Percentiles rank a stretch among this genome's conserved stretches.
phyloP scores from a whole-genome alignment of 2,329 filamentous ascomycete species.

The Diaporthe capsici region DNA sequence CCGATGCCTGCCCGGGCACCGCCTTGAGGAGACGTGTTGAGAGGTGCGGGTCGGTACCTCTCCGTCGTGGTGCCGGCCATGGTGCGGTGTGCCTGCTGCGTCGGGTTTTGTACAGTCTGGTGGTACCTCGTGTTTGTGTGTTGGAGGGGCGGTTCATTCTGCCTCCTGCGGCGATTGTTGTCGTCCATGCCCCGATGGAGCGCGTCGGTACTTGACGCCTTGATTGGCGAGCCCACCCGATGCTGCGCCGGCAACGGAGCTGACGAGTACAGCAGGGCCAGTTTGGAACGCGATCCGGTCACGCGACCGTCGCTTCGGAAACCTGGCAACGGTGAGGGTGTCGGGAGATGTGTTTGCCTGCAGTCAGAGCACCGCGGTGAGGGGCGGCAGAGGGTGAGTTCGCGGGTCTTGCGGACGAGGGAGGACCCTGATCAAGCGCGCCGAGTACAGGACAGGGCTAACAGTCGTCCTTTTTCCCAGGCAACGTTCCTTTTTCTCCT shows the following conservation, averaged over 20 bases:
- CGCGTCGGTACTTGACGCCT: slow-evolving; percentile 63
- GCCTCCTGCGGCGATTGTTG: slow-evolving; percentile 76
- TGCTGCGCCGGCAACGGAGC: slow-evolving; percentile 76
- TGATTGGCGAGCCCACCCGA: slow-evolving; percentile 73
- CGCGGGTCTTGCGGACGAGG: slow-evolving; percentile 40
- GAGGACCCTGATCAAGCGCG: slow-evolving; percentile 29
- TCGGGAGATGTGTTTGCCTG: slow-evolving; percentile 35
- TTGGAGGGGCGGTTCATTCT: slow-evolving; percentile 79
- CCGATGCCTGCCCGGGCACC: slow-evolving; percentile 62
- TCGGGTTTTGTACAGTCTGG: slow-evolving; percentile 61
- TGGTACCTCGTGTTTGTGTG: slow-evolving; percentile 68
- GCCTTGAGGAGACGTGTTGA: slow-evolving; percentile 64
- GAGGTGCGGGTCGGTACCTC: slow-evolving; percentile 63
- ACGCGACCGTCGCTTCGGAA: slow-evolving; percentile 47
- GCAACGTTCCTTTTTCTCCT: slow-evolving; percentile 26
- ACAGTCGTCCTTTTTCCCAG: slow-evolving; percentile 33
- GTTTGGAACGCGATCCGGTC: slow-evolving; percentile 63
- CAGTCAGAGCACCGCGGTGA: slow-evolving; percentile 34
- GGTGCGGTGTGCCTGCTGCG: slow-evolving; percentile 62
- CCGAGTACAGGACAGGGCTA: slow-evolving; percentile 36
- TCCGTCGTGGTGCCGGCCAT: slow-evolving; percentile 62
- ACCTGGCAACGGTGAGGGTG: slow-evolving; percentile 29
- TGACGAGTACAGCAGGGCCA: slow-evolving; percentile 74
- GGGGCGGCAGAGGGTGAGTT: slow-evolving; percentile 35
- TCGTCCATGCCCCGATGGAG: slow-evolving; percentile 81